Evolutionary conservation across 2,329 filamentous ascomycete species (phyloP), one percentile per base, ranked within the genome.

Genomic region (Cladosporium sphaerospermum): DNA sequence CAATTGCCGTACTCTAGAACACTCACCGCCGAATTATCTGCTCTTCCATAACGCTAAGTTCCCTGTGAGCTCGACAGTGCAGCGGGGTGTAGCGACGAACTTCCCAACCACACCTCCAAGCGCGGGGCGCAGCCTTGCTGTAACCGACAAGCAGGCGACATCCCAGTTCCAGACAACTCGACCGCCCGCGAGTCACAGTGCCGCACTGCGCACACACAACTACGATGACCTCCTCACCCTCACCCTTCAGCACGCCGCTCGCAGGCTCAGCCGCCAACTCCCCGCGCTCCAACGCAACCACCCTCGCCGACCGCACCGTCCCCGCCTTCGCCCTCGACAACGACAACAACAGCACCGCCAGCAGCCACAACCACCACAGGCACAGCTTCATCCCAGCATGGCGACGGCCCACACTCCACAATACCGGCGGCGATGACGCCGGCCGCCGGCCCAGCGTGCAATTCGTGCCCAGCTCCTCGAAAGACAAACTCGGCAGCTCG

Each of bases 371-470:
- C 23, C 16, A 55, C 10, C 33, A 55, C 5, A 18, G 48, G 16
- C 44, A 56, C 14, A 48, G 56, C 39, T 67, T 64, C 56, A 57
- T 65, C 10, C 65, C 65, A 13, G 55, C 65, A 13, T 68, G 65
- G 65, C 63, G 64, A 7, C 56, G 64, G 33, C 65, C 64, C 10
- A 68, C 64, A 10, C 59, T 65, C 34, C 56, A 57, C 19, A 56
- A 57, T 44, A 59, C 62, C 37, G 57, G 58, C 44, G 51, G 53
- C 45, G 50, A 46, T 6, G 55, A 56, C 10, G 44, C 53, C n/a
- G 57, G 56, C 4, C 64, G 65, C n/a, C 57, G 68, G 9, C 66
- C 66, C 8, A 63, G 60, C 32, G 68, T 71, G 5, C 68, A 71
- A 47, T 71, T 71, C 52, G 62, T 69, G 31, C 67, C 67, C 13